These are phyloP conservation scores for Botrytis tulipae DNA, from an alignment of 2,329 filamentous ascomycete genomes.

Conservation along the genomic window DNA sequence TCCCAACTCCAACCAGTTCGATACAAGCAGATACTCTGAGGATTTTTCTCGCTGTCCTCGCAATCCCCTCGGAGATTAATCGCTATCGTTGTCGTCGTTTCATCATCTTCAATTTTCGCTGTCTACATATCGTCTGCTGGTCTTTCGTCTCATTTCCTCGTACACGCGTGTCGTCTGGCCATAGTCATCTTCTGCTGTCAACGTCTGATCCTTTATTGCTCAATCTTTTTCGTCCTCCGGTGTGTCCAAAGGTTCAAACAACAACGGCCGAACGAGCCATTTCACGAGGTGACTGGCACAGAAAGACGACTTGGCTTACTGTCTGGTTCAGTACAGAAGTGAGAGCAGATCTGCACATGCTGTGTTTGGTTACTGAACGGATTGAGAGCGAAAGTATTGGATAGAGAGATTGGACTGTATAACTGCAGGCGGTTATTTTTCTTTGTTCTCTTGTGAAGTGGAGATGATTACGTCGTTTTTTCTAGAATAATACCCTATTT, in stretches of 20 bases:
- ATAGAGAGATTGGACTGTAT: background rate
- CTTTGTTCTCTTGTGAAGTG: background rate
- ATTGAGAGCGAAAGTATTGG: background rate
- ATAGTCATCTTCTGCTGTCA: background rate
- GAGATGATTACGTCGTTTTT: background rate
- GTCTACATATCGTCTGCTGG: background rate
- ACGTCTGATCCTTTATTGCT: fast-evolving
- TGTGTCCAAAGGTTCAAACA: fast-evolving
- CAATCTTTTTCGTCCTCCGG: fast-evolving
- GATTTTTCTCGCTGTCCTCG: too few species aligned
- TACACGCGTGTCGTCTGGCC: fast-evolving
- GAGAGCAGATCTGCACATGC: background rate
- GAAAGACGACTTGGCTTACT: background rate
- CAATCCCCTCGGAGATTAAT: fast-evolving
- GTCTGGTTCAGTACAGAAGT: background rate
- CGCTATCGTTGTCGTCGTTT: background rate
- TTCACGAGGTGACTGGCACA: background rate
- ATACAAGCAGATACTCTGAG: too few species aligned
- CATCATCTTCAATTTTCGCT: background rate
- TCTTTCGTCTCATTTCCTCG: background rate
- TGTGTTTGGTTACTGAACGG: background rate
- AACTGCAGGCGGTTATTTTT: background rate
- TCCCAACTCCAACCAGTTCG: too few species aligned
- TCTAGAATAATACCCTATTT: background rate
- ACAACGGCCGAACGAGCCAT: background rate